phyloP scores from a whole-genome alignment of 1,284 basidiomycete genomes.

The Omphalotus olearius region DNA sequence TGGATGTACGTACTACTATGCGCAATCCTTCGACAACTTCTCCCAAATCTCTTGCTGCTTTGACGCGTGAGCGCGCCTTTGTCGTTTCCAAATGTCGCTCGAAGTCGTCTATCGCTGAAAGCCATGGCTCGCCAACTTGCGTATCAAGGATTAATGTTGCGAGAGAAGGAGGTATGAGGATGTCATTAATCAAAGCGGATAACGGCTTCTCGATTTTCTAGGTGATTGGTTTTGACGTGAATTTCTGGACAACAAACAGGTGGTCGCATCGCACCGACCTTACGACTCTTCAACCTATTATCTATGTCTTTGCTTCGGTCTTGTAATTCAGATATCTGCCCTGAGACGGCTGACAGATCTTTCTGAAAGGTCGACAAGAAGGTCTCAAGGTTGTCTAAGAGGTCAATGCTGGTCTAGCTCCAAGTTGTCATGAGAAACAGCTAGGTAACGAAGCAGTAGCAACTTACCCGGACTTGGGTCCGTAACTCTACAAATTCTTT shows the following conservation, averaged over 20 bases:
- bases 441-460: background rate
- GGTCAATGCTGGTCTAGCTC: constrained; percentile 63
- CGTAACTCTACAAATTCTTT: constrained; percentile 80
- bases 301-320: constrained; percentile 88
- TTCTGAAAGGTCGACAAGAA: constrained; percentile 95
- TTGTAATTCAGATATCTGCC: constrained; percentile 93
- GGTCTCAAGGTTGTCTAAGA: constrained; percentile 81
- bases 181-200: constrained; percentile 73
- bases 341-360: constrained; percentile 90
- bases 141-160: constrained; percentile 83
- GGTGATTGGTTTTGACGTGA: constrained; percentile 7
- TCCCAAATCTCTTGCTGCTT: constrained; percentile 78
- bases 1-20: constrained; percentile 60
- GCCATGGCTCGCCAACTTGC: constrained; percentile 80
- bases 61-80: constrained; percentile 72
- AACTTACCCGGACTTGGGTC: constrained; percentile 64
- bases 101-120: constrained; percentile 74
- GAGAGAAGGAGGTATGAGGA: constrained; percentile 81
- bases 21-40: constrained; percentile 83
- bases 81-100: constrained; percentile 72
- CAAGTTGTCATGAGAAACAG: background rate
- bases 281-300: constrained; percentile 75
- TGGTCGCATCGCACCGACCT: constrained; percentile 48
- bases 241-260: background rate
- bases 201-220: constrained; percentile 89